These are phyloP conservation scores for Penicillium pulvis DNA, from an alignment of 495 filamentous ascomycete species.

Conservation along the genomic window DNA sequence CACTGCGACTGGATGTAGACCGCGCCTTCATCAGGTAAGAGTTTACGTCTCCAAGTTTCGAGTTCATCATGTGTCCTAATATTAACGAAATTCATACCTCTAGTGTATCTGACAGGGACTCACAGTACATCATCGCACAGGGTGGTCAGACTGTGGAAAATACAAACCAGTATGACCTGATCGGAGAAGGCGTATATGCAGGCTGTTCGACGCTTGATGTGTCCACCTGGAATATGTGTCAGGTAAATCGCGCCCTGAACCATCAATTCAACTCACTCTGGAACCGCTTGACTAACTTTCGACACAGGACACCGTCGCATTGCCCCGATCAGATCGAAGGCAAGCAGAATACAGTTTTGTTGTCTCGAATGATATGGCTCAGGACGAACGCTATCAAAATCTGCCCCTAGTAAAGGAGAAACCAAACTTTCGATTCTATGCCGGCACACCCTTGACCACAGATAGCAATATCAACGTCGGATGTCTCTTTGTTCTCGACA, in stretches of 20 bases:
- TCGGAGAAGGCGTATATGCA: slow-evolving; percentile 45
- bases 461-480: slow-evolving; percentile 70
- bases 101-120: slow-evolving; percentile 59
- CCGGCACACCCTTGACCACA: slow-evolving; percentile 59
- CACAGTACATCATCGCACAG: slow-evolving; percentile 61
- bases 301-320: slow-evolving; percentile 32
- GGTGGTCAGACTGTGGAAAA: slow-evolving; percentile 45
- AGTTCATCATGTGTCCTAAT: no score
- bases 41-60: no score
- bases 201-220: slow-evolving; percentile 42
- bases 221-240: slow-evolving; percentile 49
- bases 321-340: slow-evolving; percentile 34
- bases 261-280: not conserved
- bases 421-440: slow-evolving; percentile 49
- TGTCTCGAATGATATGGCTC: slow-evolving; percentile 40
- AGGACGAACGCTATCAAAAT: slow-evolving; percentile 43
- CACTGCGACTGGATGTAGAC: slow-evolving; percentile 49
- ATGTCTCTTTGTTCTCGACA: slow-evolving; percentile 65
- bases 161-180: slow-evolving; percentile 33
- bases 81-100: not conserved
- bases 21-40: slow-evolving; percentile 46
- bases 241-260: slow-evolving; percentile 17
- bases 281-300: not conserved
- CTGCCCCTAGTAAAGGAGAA: slow-evolving; percentile 44
- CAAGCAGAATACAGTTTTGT: slow-evolving; percentile 34